These are phyloP conservation scores for Pisolithus thermaeus DNA, from an alignment of 1,284 basidiomycete species.

Conservation along the genomic window DNA sequence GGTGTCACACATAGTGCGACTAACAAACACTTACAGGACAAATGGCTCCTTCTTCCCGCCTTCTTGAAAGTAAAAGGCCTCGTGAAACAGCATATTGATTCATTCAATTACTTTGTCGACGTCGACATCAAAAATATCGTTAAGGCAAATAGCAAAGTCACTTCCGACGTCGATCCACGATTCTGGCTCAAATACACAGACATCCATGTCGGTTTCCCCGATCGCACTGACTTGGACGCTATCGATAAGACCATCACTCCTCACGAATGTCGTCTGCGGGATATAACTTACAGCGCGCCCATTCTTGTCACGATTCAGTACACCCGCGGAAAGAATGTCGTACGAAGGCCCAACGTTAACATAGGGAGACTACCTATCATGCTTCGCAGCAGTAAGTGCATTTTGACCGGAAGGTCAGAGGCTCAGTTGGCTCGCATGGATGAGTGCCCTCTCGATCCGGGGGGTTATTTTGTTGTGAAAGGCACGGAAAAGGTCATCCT, in stretches of 20 bases:
- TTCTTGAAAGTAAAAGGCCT: constrained; percentile 96
- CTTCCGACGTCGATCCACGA: constrained; percentile 94
- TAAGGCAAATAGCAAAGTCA: constrained; percentile 88
- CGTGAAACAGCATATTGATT: constrained; percentile 99
- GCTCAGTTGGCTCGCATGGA: constrained; percentile 86
- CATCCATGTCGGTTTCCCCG: constrained; percentile 89
- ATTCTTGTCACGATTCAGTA: constrained; percentile 97
- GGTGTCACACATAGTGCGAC: not conserved
- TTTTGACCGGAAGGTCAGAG: constrained; percentile 75
- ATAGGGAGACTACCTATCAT: constrained; percentile 97
- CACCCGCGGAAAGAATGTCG: constrained; percentile 86
- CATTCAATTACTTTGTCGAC: constrained; percentile 99
- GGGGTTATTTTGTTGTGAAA: constrained; percentile 98
- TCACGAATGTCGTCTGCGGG: constrained; percentile 95
- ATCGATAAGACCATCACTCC: constrained; percentile 87
- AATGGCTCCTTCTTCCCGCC: constrained; percentile 94
- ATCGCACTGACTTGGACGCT: constrained; percentile 79
- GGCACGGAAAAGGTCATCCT: constrained; percentile 99
- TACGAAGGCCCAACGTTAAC: constrained; percentile 78
- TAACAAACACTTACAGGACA: constrained; percentile 58
- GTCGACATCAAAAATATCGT: constrained; percentile 97
- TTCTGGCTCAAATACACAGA: constrained; percentile 98
- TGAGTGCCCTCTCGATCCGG: constrained; percentile 97
- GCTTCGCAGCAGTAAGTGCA: constrained; percentile 93
- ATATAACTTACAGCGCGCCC: constrained; percentile 93